Evolutionary conservation across 345 rosid genomes (phyloP).

Genomic region (Tarenaya hassleriana): DNA sequence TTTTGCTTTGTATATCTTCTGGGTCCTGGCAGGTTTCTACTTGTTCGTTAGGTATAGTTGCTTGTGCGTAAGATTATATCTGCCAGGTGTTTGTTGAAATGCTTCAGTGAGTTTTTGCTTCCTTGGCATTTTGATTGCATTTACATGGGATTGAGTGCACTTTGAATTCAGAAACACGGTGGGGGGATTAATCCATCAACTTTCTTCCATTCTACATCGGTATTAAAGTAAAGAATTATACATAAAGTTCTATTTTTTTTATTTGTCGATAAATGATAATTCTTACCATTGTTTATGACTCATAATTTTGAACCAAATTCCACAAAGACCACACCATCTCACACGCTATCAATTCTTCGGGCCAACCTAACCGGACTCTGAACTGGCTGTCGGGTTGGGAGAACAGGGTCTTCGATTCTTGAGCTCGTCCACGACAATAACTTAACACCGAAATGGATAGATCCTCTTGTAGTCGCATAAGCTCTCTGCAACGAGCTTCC

Average conservation of each 20-base stretch:
- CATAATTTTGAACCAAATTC: too few species aligned
- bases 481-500: constrained; percentile 39
- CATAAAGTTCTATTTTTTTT: too few species aligned
- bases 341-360: too few species aligned
- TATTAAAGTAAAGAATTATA: too few species aligned
- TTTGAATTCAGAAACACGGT: too few species aligned
- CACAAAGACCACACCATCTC: too few species aligned
- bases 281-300: too few species aligned
- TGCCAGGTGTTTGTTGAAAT: constrained; percentile 15
- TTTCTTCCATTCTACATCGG: too few species aligned
- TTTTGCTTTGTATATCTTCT: neutral
- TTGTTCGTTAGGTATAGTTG: neutral
- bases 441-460: constrained; percentile 30
- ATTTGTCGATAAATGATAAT: too few species aligned
- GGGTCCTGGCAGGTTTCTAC: neutral
- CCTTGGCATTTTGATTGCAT: constrained; percentile 15
- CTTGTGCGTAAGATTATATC: neutral
- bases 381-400: constrained; percentile 11
- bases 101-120: neutral
- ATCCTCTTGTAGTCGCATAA: constrained; percentile 30
- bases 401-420: constrained; percentile 26
- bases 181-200: too few species aligned
- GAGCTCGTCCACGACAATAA: constrained; percentile 29
- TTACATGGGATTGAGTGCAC: neutral
- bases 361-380: neutral